Base-by-base conservation (phyloP, 192 early-diverging fungal species). In the Dissophora globulifera region DNA sequence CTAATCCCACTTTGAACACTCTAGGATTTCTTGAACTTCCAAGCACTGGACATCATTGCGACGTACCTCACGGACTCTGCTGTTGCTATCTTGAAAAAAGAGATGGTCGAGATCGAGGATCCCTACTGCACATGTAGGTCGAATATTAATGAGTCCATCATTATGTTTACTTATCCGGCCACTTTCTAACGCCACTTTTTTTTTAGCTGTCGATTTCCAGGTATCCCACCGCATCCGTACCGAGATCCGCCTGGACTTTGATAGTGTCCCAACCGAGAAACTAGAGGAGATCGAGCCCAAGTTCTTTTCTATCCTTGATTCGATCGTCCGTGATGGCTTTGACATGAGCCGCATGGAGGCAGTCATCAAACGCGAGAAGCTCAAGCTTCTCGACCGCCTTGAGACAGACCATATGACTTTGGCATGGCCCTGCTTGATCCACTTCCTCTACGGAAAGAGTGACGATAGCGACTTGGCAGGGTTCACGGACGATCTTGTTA, bases 41-140 rank as follows among this genome's bases (percentile, higher is more conserved):
- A 60, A 66, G 56, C 61, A 22, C 20, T 74, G 58, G 64, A 60
- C 27, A 68, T 78, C 19, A n/a, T 69, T 13, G 63, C 65, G 48
- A 81, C 66, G 1, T 88, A 87, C 54, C 69, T 88, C 17, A 82
- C 85, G 0, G 87, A 88, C 69, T 88, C 87, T 29, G 76, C 87
- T 26, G 81, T 85, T 2, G 80, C 87, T 11, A 64, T 87, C 8
- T 58, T 88, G 31, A 81, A 79, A 58, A 86, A 83, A 35, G 82
- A 86, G 50, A 87, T 88, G 81, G 87, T 88, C 15, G 87, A 88
- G 59, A 85, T 83, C 33, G 83, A 84, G 50, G 84, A 87, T 32
- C 83, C 87, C 17, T 75, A 86, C n/a, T 86, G 85, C 58, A 88
- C 87, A 57, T 75, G 82, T 86, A 68, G 50, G 58, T 32, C 2